Evolutionary conservation across 768 basidiomycete genomes (phyloP).

Genomic region (Leccinum disarticulatum): DNA sequence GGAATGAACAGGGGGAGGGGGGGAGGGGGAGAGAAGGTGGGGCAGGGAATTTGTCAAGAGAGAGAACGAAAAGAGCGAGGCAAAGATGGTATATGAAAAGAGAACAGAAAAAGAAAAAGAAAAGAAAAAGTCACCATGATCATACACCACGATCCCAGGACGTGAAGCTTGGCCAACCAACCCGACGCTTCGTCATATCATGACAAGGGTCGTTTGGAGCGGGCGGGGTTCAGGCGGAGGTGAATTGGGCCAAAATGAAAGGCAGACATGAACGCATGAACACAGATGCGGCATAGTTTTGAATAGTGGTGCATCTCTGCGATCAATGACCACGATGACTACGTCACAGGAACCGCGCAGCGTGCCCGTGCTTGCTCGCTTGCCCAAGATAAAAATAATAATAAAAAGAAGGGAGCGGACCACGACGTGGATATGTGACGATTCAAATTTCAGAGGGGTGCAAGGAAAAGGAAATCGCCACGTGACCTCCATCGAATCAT

Average conservation of each 20-base stretch:
- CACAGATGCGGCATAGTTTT: slow-evolving; percentile 1
- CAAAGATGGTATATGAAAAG: slow-evolving; percentile 9
- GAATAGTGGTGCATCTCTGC: background rate
- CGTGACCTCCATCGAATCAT: slow-evolving; percentile 3
- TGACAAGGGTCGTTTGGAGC: background rate
- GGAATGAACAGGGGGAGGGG: background rate
- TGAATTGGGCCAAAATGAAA: background rate
- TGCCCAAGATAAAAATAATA: background rate
- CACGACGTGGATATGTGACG: slow-evolving; percentile 18
- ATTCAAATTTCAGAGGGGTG: background rate
- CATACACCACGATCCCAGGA: background rate
- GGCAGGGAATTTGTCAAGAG: slow-evolving; percentile 6
- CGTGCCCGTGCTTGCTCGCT: background rate
- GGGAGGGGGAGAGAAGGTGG: background rate
- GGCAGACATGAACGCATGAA: slow-evolving; percentile 12
- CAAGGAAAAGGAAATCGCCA: background rate
- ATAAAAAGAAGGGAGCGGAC: slow-evolving; percentile 9
- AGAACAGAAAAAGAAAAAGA: background rate
- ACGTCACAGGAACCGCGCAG: slow-evolving; percentile 31
- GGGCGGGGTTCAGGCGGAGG: slow-evolving; percentile 31
- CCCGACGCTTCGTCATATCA: slow-evolving; percentile 1
- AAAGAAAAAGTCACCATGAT: background rate
- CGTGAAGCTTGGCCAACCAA: background rate
- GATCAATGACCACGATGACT: slow-evolving; percentile 11
- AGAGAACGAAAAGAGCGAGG: slow-evolving; percentile 1